phyloP scores from a whole-genome alignment of 768 basidiomycete species.

The Cystofilobasidium macerans region DNA sequence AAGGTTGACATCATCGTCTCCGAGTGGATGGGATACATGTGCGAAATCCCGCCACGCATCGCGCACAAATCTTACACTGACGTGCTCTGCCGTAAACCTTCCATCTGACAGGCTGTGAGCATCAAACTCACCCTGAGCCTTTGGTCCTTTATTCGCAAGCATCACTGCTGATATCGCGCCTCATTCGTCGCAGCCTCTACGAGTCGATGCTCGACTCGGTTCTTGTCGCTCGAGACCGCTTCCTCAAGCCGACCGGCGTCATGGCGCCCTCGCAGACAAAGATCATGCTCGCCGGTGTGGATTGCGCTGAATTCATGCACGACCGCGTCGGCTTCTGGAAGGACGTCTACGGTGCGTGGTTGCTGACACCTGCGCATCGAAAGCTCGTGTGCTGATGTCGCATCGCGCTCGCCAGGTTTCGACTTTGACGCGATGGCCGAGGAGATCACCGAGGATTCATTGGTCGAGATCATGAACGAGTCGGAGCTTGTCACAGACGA shows the following conservation, averaged over 20 bases:
- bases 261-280: constrained; percentile 85
- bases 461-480: constrained; percentile 65
- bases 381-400: neutral
- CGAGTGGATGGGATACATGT: constrained; percentile 73
- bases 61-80: too few species aligned
- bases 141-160: constrained; percentile 3
- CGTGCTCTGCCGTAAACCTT: too few species aligned
- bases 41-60: too few species aligned
- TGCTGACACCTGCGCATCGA: neutral
- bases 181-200: constrained; percentile 56
- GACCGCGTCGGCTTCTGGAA: constrained; percentile 84
- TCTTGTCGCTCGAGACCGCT: constrained; percentile 72
- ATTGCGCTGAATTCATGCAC: constrained; percentile 60
- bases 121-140: too few species aligned
- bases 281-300: constrained; percentile 73
- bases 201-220: constrained; percentile 98
- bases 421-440: constrained; percentile 72
- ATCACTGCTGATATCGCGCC: too few species aligned
- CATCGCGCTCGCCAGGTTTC: constrained; percentile 51
- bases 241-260: constrained; percentile 60
- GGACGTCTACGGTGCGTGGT: constrained; percentile 64
- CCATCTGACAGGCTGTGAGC: too few species aligned
- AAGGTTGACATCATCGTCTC: constrained; percentile 90
- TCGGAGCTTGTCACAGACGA: constrained; percentile 57
- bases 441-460: constrained; percentile 64